phyloP scores from a whole-genome alignment of 805 yeast species.

The Candida suzukii region DNA sequence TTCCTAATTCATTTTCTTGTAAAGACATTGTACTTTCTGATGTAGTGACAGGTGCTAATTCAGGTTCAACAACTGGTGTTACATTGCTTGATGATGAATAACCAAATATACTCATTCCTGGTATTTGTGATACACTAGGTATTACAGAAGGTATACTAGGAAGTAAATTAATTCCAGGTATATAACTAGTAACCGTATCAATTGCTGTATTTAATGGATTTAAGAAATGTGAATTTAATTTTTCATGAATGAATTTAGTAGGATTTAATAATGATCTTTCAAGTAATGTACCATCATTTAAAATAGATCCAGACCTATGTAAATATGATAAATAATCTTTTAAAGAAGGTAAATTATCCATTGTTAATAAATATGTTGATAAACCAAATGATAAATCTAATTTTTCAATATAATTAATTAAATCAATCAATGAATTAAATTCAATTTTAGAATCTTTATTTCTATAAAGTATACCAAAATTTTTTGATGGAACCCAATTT shows the following conservation, averaged over 20 bases:
- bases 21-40: not conserved
- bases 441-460: slow-evolving; percentile 9
- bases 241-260: slow-evolving; percentile 20
- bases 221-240: slow-evolving; percentile 19
- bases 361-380: slow-evolving; percentile 17
- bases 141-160: not conserved
- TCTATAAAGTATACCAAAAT: slow-evolving; percentile 23
- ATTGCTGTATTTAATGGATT: slow-evolving; percentile 21
- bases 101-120: not conserved
- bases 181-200: slow-evolving; percentile 17
- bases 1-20: not conserved
- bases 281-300: slow-evolving; percentile 15
- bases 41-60: not conserved
- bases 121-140: not conserved
- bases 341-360: slow-evolving; percentile 19
- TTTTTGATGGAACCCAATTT: slow-evolving; percentile 23
- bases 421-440: slow-evolving; percentile 11
- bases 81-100: not conserved
- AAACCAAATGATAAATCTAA: slow-evolving; percentile 19
- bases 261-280: slow-evolving; percentile 24
- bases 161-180: slow-evolving; percentile 7
- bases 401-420: slow-evolving; percentile 18
- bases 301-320: slow-evolving; percentile 11
- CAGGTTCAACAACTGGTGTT: not conserved
- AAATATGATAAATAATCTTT: slow-evolving; percentile 12